Base-by-base conservation (phyloP, 805 yeast genomes). In the Pichia thaimueangensis region DNA sequence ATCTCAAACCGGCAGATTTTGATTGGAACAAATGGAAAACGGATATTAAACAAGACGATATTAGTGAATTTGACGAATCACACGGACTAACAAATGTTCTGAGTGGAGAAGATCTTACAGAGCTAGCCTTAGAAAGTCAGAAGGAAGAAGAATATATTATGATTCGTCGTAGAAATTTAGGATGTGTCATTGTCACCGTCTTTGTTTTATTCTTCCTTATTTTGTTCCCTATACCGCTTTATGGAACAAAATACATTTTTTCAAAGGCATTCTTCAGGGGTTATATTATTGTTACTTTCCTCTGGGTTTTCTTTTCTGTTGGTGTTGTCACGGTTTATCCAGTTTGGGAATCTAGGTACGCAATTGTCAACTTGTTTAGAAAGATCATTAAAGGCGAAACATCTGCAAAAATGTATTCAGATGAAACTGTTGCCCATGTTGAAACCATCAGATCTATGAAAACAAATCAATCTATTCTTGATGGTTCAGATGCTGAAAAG, bases 1-100 rank as follows among this genome's bases (percentile, higher is more conserved):
- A 62, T 30, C 50, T 58, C 6, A 69, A 64, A 55, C 70, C 69
- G 47, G 78, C 76, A 4, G 45, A 54, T 38, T 76, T 73, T 51
- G 76, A 76, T 53, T 76, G 79, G 78, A 54, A 62, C 32, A 56
- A 67, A 22, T 69, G 74, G 66, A 66, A 67, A 46, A 51, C 51
- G 2, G 53, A 55, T 23, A 73, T 74, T 51, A 52, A 58, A 24
- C 63, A 70, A 47, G 71, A 68, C 42, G 71, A 68, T 50, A 73
- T 71, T 43, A 33, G 52, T 30, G 57, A 58, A 8, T 61, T 59
- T 41, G 64, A 63, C 48, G 41, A 57, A 41, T 53, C 53, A 21
- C 56, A 56, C 33, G 67, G 65, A 6, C 44, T 60, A 21, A 45
- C 49, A 16, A 54, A 57, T 32, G 58, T 58, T 12, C 42, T 60